These are phyloP conservation scores for Terana coerulea DNA, from an alignment of 768 basidiomycete species.

Conservation along the genomic window DNA sequence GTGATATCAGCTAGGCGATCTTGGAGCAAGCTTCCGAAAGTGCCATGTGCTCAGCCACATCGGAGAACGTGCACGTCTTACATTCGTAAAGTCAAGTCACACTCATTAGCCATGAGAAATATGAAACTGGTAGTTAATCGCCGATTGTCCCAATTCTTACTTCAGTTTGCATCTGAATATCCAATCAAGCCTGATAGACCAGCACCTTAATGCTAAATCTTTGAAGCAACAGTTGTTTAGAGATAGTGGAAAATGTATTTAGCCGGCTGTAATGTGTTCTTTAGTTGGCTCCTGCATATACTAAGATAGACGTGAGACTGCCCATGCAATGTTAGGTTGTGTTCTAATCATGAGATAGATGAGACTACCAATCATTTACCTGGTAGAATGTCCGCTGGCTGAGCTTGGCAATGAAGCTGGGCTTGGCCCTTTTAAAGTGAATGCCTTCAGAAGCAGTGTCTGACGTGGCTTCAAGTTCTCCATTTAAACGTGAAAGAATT, in stretches of 20 bases:
- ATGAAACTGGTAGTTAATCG: slow-evolving; percentile 23
- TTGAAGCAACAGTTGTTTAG: background rate
- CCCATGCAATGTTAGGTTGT: slow-evolving; percentile 14
- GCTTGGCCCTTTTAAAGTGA: too few species aligned
- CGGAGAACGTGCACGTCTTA: slow-evolving; percentile 2
- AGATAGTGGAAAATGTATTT: slow-evolving; percentile 10
- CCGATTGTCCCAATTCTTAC: slow-evolving; percentile 4
- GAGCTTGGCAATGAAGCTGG: too few species aligned
- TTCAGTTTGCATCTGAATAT: slow-evolving; percentile 15
- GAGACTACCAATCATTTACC: slow-evolving; percentile 7
- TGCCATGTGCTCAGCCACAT: slow-evolving; percentile 12
- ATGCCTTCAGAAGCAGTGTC: slow-evolving; percentile 13
- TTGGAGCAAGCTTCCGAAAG: background rate
- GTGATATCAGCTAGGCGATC: background rate
- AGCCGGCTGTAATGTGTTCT: background rate
- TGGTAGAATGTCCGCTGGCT: background rate
- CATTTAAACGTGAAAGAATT: slow-evolving; percentile 10
- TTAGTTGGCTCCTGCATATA: slow-evolving; percentile 16
- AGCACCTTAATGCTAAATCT: background rate
- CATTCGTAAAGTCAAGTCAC: slow-evolving; percentile 18
- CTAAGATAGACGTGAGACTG: slow-evolving; percentile 8
- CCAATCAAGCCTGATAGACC: background rate
- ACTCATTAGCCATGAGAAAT: slow-evolving; percentile 17
- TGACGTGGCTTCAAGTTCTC: slow-evolving; percentile 10
- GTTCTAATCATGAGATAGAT: slow-evolving; percentile 13